These are phyloP conservation scores for Obelidium mucronatum DNA, from an alignment of 192 early-diverging fungal species.

Conservation along the genomic window DNA sequence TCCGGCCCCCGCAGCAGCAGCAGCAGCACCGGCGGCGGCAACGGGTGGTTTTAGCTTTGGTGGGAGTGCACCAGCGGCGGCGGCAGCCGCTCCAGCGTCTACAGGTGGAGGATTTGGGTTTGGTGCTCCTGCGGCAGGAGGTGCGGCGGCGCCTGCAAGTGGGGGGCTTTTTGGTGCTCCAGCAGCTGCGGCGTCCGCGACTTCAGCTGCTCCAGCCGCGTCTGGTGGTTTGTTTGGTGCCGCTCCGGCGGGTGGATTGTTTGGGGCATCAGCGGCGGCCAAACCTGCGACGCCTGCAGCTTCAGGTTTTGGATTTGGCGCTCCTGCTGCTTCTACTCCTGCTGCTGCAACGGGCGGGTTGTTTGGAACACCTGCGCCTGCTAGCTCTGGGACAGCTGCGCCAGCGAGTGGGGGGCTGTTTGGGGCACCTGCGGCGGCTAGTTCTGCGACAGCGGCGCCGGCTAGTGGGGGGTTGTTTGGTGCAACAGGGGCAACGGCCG, in stretches of 20 bases:
- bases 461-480: conserved; percentile 7
- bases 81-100: conserved; percentile 13
- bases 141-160: conserved; percentile 14
- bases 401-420: conserved; percentile 20
- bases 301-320: conserved; percentile 33
- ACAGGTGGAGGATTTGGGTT: conserved; percentile 13
- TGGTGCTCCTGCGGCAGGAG: conserved; percentile 3
- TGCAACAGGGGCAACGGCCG: background rate
- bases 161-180: conserved; percentile 21
- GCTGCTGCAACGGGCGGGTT: conserved; percentile 17
- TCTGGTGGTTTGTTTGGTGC: conserved; percentile 31
- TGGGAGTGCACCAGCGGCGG: conserved; percentile 13
- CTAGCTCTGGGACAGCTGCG: background rate
- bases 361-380: conserved; percentile 8
- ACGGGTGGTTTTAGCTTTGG: background rate
- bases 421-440: conserved; percentile 19
- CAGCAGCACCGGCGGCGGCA: too few species aligned
- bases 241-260: conserved; percentile 11
- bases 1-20: background rate
- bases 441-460: background rate
- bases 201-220: conserved; percentile 30
- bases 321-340: conserved; percentile 35
- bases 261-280: conserved; percentile 36
- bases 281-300: too few species aligned
- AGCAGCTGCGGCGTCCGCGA: background rate